A percentile compares a stretch with the other conserved stretches of the same genome.
These are phyloP conservation scores for Spathaspora jeffriesii DNA, from an alignment of 1,139 yeast genomes.

Conservation along the genomic window DNA sequence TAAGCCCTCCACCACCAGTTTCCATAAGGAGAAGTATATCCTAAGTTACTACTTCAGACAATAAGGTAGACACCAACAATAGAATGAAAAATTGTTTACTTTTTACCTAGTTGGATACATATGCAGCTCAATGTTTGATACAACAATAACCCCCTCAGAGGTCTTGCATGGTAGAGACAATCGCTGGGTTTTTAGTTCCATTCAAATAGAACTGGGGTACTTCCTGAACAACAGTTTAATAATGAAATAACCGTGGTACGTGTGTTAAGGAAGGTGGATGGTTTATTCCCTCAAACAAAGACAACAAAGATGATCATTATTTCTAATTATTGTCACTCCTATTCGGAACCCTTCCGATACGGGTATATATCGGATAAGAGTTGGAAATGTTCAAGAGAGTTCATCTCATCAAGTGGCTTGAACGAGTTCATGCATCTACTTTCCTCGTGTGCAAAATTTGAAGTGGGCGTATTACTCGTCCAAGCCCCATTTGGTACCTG, in stretches of 20 bases:
- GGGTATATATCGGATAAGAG: neutral
- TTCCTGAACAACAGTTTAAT: neutral
- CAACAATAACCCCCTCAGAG: neutral
- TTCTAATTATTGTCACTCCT: neutral
- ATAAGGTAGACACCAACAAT: neutral
- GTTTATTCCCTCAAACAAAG: slow-evolving; percentile 1
- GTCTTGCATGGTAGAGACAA: neutral
- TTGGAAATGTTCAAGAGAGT: neutral
- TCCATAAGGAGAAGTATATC: slow-evolving; percentile 1
- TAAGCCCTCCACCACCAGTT: neutral
- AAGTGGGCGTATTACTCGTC: neutral
- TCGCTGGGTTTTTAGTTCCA: neutral
- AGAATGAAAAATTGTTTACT: neutral
- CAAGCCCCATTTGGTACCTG: neutral
- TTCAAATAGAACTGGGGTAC: slow-evolving; percentile 1
- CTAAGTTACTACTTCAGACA: neutral
- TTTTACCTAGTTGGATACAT: neutral
- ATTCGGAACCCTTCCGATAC: neutral
- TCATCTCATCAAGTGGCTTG: neutral
- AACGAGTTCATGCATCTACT: neutral
- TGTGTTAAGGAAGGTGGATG: slow-evolving; percentile 1
- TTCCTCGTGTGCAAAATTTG: slow-evolving; percentile 1
- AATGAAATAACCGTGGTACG: neutral
- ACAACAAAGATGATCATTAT: neutral
- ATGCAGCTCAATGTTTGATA: neutral